Conservation (phyloP, 805 yeast species). For the Priceomyces melissophilus region DNA sequence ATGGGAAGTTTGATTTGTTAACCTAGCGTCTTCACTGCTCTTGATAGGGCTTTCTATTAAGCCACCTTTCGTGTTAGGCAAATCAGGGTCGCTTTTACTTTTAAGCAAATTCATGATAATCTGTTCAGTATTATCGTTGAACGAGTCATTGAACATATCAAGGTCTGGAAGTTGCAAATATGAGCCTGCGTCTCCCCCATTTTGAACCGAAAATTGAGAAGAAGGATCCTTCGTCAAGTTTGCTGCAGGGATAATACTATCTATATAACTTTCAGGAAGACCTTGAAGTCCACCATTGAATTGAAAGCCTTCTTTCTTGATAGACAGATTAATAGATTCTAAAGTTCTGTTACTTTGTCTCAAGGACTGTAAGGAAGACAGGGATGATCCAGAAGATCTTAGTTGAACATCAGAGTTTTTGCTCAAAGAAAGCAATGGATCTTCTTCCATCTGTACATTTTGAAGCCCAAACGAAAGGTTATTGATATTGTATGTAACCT, state of each 20-base stretch:
- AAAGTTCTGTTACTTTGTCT: conserved; percentile 26
- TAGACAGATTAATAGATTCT: conserved; percentile 16
- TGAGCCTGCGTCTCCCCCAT: conserved; percentile 2
- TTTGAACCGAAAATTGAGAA: conserved; percentile 1
- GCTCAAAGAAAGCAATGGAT: conserved; percentile 31
- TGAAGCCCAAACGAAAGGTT: conserved; percentile 29
- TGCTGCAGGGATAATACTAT: conserved; percentile 24
- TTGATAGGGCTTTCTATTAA: no score
- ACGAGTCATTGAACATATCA: conserved; percentile 24
- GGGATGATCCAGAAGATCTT: conserved; percentile 35
- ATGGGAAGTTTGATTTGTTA: no score
- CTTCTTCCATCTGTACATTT: conserved; percentile 17
- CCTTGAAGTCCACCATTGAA: conserved; percentile 44
- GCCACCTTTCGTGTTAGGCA: no score
- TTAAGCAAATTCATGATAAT: conserved; percentile 38
- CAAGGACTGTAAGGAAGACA: conserved; percentile 37
- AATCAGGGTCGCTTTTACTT: conserved; percentile 10
- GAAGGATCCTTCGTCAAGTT: background rate
- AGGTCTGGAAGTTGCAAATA: conserved; percentile 3
- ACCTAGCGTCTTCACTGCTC: no score
- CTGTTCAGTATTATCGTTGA: conserved; percentile 34
- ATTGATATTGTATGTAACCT: conserved; percentile 33
- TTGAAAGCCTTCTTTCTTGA: conserved; percentile 25
- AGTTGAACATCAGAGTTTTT: conserved; percentile 22
- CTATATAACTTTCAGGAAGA: conserved; percentile 36